Conservation (phyloP, 164 flowering plant species). For the Saururus chinensis region DNA sequence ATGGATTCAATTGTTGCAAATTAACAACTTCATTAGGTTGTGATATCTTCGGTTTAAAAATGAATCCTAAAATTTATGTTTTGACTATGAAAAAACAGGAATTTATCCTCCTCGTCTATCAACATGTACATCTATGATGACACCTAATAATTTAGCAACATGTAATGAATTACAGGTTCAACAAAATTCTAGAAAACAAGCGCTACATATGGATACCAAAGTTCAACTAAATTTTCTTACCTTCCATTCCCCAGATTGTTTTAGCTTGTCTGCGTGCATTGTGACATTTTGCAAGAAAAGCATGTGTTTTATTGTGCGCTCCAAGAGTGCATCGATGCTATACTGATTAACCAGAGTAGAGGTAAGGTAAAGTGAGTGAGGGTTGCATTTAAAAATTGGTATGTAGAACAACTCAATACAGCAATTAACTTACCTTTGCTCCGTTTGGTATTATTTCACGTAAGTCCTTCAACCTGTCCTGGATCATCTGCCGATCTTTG, state of each 20-base stretch:
- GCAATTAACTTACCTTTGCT: conserved; percentile 48
- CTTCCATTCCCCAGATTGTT: conserved; percentile 68
- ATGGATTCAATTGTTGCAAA: not conserved
- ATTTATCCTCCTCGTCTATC: not conserved
- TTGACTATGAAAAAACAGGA: not conserved
- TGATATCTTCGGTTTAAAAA: not conserved
- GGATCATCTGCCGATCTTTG: conserved; percentile 98
- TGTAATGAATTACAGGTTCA: too few species aligned
- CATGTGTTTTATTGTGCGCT: conserved; percentile 96
- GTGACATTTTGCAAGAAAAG: conserved; percentile 96
- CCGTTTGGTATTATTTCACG: conserved; percentile 95
- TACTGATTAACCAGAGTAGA: conserved; percentile 46
- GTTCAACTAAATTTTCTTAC: conserved; percentile 20
- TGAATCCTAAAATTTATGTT: not conserved
- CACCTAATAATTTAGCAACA: not conserved
- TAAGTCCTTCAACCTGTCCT: conserved; percentile 92
- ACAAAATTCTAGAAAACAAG: too few species aligned
- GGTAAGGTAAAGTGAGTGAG: conserved; percentile 1
- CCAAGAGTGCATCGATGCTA: conserved; percentile 93
- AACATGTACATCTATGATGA: not conserved
- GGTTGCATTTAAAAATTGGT: not conserved
- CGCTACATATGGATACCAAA: too few species aligned
- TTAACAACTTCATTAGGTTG: not conserved
- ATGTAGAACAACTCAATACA: not conserved
- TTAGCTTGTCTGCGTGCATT: conserved; percentile 91